Evolutionary conservation across 2,329 filamentous ascomycete species (phyloP), one percentile per base, ranked within the genome.

Genomic region (Pestalotiopsis sp.): DNA sequence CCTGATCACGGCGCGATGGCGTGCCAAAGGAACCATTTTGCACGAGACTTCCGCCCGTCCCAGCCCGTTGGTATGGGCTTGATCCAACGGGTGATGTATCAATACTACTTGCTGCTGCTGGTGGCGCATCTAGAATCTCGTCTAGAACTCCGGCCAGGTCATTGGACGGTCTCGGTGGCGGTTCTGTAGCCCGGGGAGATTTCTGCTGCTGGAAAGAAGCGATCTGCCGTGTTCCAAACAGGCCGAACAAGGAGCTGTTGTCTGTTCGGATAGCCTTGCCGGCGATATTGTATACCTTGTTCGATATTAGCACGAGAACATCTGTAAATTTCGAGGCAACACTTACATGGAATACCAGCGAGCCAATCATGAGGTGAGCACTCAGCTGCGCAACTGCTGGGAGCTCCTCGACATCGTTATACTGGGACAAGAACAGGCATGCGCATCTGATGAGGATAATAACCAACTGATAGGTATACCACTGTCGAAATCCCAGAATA

Each of bases 381-480:
- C 82, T 82, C 2, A 86, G 73, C 49, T 84, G 82, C 1, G 82
- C 80, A n/a, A 78, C 80, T 4, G 78, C 74, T 3, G 81, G 80
- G 7, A 81, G 73, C 1, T 77, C 78, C 25, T 80, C 76, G 0
- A 80, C 79, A 3, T 79, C 77, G n/a, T 81, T 77, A 71, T 83
- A 77, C 56, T 81, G 79, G 0, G 81, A 71, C 20, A 86, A 77
- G 14, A 78, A 80, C 23, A 83, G 79, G 64, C 88, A 86, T 17
- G 85, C 73, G 57, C 85, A 78, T 49, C 92, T 86, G 12, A 90
- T 79, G 5, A 85, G 75, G 12, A 93, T 75, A 25, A 90, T 83
- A 39, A 91, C 76, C 1, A 85, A 76, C 74, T 94, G 92, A 70
- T 91, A 87, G 1, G 83, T 84, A 75, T 93, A 93, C 85, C 92